Percentiles rank a stretch among this genome's conserved stretches.
Evolutionary conservation across 2,329 filamentous ascomycete genomes (phyloP).

Genomic region (Cercospora sp.): DNA sequence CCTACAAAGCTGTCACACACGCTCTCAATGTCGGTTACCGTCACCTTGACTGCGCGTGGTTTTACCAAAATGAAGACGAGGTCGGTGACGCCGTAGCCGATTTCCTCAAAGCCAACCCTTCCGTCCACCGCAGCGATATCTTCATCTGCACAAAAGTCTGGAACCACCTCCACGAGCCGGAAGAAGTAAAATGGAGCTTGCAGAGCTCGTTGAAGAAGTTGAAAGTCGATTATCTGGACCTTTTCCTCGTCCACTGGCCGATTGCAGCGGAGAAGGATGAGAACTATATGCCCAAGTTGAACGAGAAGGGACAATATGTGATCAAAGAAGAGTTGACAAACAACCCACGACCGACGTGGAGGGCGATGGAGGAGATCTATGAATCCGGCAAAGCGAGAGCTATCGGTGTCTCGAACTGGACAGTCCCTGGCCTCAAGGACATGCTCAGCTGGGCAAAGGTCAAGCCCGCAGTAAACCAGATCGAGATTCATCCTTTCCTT

Average conservation of each 20-base stretch:
- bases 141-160: conserved; percentile 57
- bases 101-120: conserved; percentile 52
- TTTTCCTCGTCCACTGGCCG: conserved; percentile 47
- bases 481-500: conserved; percentile 58
- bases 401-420: conserved; percentile 57
- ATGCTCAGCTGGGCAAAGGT: conserved; percentile 47
- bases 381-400: conserved; percentile 55
- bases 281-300: conserved; percentile 50
- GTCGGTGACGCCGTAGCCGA: conserved; percentile 56
- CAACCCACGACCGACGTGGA: conserved; percentile 65
- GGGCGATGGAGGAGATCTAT: conserved; percentile 61
- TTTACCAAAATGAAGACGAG: conserved; percentile 56
- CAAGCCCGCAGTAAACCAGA: conserved; percentile 48
- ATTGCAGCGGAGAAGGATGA: conserved; percentile 54
- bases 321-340: conserved; percentile 66
- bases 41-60: conserved; percentile 58
- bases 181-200: conserved; percentile 40
- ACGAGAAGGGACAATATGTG: conserved; percentile 58
- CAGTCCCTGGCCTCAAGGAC: conserved; percentile 44
- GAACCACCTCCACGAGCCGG: conserved; percentile 52
- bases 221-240: conserved; percentile 39
- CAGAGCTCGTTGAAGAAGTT: conserved; percentile 39
- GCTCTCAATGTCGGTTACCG: conserved; percentile 55
- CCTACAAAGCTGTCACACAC: conserved; percentile 55
- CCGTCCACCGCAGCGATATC: conserved; percentile 52